phyloP scores from a whole-genome alignment of 345 rosid species.

The Barbarea vulgaris region DNA sequence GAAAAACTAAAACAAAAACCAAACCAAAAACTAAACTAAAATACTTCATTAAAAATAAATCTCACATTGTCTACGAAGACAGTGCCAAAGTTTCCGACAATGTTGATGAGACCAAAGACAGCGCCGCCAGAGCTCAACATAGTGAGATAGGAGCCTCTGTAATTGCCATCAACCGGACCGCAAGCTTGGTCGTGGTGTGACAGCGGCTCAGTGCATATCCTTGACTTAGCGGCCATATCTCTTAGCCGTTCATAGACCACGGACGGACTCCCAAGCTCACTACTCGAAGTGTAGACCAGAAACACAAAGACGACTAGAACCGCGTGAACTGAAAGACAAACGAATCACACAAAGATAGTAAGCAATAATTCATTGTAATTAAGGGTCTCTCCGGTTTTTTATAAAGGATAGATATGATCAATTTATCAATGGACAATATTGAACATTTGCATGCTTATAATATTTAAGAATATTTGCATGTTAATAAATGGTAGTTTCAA shows the following conservation, averaged over 20 bases:
- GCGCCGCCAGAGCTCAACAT: constrained; percentile 95
- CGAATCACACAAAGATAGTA: neutral
- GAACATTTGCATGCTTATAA: too few relatives aligned
- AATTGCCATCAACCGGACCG: constrained; percentile 80
- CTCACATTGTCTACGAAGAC: constrained; percentile 93
- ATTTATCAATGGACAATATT: too few relatives aligned
- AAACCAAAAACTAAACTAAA: neutral
- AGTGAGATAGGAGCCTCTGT: constrained; percentile 74
- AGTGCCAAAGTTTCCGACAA: constrained; percentile 89
- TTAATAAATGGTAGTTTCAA: neutral
- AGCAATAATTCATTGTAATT: neutral
- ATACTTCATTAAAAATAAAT: constrained; percentile 10
- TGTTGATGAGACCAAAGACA: constrained; percentile 84
- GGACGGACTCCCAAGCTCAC: constrained; percentile 80
- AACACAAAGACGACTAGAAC: constrained; percentile 77
- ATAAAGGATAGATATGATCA: too few relatives aligned
- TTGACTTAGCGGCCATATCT: constrained; percentile 64
- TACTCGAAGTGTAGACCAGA: constrained; percentile 82
- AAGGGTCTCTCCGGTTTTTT: neutral
- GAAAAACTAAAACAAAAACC: neutral
- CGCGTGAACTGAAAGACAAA: constrained; percentile 64
- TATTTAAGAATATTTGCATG: too few relatives aligned
- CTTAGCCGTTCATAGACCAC: constrained; percentile 53
- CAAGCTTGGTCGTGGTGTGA: constrained; percentile 77
- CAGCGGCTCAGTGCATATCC: constrained; percentile 68